Base-by-base conservation (phyloP, 257 asterid genomes). In the Striga asiatica region DNA sequence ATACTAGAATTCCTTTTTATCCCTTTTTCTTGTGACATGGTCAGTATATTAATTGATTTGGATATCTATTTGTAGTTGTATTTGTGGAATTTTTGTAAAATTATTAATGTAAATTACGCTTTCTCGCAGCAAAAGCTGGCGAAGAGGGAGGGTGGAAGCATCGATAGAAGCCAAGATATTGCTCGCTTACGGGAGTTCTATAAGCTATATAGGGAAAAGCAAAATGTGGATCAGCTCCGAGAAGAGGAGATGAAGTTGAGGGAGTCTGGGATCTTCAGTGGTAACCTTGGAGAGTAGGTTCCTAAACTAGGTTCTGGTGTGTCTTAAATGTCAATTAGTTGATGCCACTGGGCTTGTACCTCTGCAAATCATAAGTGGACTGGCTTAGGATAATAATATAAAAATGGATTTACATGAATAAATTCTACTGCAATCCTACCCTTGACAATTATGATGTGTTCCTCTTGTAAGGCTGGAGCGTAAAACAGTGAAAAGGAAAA, bases 251-350 rank as follows among this genome's bases (percentile, higher is more conserved):
- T 74, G 93, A 76, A 77, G 69, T 70, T 87, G 93, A 74, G 95
- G 81, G 95, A 91, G 76, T 87, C 98, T 0, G 93, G 92, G 6
- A 80, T 78, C 66, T 82, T 82, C 74, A 88, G 88, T 37, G 94
- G 98, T 69, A 87, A 87, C 81, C 85, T 91, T 65, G 89, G 94
- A 73, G 96, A 91, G 98, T 91, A 87, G 57, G 98, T 82, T 65
- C 75, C 37, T 52, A 34, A 38, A 58, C 78, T 62, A 21, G 55
- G 45, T 17, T 50, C 32, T 59, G 17, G 2, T 32, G 37, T 58
- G 56, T 46, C 43, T 0, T 29, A 41, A 27, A 41, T 41, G 47
- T 32, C 38, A 19, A 13, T 3, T 49, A 50, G 23, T 43, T 54
- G 56, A 25, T 50, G 22, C 50, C 52, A 24, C 4, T 60, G 32